Percentiles rank a stretch among this genome's conserved stretches.
These are phyloP conservation scores for Penstemon newberryi DNA, from an alignment of 257 asterid species.

Conservation along the genomic window DNA sequence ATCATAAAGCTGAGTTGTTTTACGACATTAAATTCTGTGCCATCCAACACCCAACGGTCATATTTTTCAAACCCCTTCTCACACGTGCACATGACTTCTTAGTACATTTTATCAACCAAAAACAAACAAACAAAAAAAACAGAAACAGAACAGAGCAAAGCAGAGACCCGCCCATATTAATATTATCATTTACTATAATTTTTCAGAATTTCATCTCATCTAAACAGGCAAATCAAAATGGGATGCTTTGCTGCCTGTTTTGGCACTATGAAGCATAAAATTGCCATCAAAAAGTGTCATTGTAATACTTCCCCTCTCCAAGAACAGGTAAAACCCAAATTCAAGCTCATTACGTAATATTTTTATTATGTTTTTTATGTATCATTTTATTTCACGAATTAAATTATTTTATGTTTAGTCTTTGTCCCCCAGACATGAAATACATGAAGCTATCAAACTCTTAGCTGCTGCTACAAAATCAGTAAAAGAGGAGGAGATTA, in stretches of 20 bases:
- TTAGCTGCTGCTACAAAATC: slow-evolving; percentile 26
- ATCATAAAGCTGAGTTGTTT: too few species aligned
- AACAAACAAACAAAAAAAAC: too few species aligned
- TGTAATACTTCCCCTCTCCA: neutral
- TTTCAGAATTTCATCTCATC: too few species aligned
- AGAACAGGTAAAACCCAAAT: slow-evolving; percentile 11
- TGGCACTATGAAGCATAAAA: slow-evolving; percentile 27
- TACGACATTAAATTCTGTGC: slow-evolving; percentile 22
- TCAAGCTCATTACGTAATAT: neutral
- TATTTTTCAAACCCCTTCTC: slow-evolving; percentile 23
- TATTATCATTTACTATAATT: too few species aligned
- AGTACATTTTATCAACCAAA: too few species aligned
- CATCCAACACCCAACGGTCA: slow-evolving; percentile 42
- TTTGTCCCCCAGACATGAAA: slow-evolving; percentile 24
- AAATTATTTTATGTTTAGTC: slow-evolving; percentile 12
- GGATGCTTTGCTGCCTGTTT: slow-evolving; percentile 45
- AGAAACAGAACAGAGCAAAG: too few species aligned
- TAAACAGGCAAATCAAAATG: slow-evolving; percentile 24
- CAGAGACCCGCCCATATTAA: too few species aligned
- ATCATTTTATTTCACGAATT: neutral
- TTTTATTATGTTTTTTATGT: neutral
- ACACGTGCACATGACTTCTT: neutral
- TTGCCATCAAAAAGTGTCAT: neutral
- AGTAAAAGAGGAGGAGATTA: slow-evolving; percentile 25
- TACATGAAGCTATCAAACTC: neutral